Evolutionary conservation across 1,139 yeast species (phyloP), one percentile per base, ranked within the genome.

Genomic region (Diutina ranongensis): DNA sequence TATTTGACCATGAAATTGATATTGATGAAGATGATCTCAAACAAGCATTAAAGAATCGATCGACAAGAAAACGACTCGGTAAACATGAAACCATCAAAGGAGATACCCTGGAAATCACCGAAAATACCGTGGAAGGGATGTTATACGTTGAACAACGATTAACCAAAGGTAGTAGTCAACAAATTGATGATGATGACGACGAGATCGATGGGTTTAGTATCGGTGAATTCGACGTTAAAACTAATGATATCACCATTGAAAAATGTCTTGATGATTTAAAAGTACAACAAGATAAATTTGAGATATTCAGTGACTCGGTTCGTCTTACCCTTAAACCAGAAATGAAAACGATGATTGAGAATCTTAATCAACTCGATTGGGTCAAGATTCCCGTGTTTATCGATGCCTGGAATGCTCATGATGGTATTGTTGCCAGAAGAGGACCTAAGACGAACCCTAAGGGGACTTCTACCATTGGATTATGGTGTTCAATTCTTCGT

Each of bases 391-490:
- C 88, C 0, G 77, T 78, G 1, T 78, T 75, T 53, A 66, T 81
- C 41, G 83, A 79, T 52, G 73, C 79, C 15, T 67, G 81, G 60
- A 83, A 83, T 58, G 77, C 92, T 0, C 94, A 83, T 55, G 87
- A 79, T 54, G 81, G 82, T 0, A 78, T 83, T 40, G 80, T 81
- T 21, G 83, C 85, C 10, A 67, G 94, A 50, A 67, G 80, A 48
- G 88, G 88, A 0, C 65, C 79, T 2, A 61, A 60, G 36, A 67
- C 74, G n/a, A 68, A 74, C 27, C 71, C 76, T 0, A 71, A 71
- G 50, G 83, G 83, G 0, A 64, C 78, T 1, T 73, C 81, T 1
- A 64, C 75, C 1, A 61, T 78, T 33, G 72, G 68, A 9, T 61
- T 78, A 45, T 78, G 80, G 77, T 67, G 69, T 3, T 68, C 75